Evolutionary conservation across 2,329 filamentous ascomycete species (phyloP), one percentile per base, ranked within the genome.

Genomic region (Penicillium polonicum): DNA sequence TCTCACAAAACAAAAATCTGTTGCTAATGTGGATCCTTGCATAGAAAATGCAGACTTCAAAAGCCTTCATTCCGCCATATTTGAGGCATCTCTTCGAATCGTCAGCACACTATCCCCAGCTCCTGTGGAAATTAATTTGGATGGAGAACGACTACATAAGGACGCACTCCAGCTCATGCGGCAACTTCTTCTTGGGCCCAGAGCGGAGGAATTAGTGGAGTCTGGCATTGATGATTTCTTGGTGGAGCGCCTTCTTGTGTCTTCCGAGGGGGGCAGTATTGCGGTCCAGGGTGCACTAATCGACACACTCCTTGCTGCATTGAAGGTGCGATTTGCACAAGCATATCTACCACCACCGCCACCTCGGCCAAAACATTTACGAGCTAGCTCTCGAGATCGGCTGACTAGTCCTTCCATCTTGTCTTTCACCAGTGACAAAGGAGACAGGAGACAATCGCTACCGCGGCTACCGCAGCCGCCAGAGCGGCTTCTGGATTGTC

Each of bases 241-340:
- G 29, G 88, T 94, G 58, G 85, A 88, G 33, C 83, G 85, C 61
- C 80, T 96, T 6, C 78, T 80, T 29, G 81, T 82, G 66, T 83
- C 87, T 17, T 78, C 91, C 38, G 80, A 82, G 6, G 76, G 65
- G 2, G 64, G 84, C 1, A 89, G 91, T 64, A 83, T 87, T 31
- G 87, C 87, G 52, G 83, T 93, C 1, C 92, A 96, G 68, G 86
- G 89, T 15, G 81, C 91, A 0, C 76, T 96, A 10, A 82, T 97
- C 25, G 89, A 92, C 67, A 86, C 90, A n/a, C 83, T 92, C 3
- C 85, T 89, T 66, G 86, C 87, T 46, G 82, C 88, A 4, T 80
- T 97, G 10, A 91, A 87, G 68, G 81, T 94, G 42, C 76, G 75
- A 51, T 74, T 74, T 64, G 63, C 74, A 38, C 71, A 75, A 60